A percentile compares a stretch with the other conserved stretches of the same genome.
These are phyloP conservation scores for Mycosphaerella sp. DNA, from an alignment of 2,329 filamentous ascomycete genomes.

Conservation along the genomic window DNA sequence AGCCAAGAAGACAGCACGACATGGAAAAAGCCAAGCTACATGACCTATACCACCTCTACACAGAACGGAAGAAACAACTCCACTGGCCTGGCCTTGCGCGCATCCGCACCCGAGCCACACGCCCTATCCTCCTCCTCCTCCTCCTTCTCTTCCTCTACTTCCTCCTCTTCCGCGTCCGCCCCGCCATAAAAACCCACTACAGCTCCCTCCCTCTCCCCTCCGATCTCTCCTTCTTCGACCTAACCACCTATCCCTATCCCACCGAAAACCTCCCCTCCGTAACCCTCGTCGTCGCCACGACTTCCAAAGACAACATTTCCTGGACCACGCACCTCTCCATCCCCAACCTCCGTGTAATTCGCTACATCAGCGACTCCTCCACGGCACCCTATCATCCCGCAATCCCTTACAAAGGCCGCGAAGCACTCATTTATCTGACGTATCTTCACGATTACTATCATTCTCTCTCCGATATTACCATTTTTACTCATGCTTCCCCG, in stretches of 20 bases:
- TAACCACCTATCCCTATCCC: neutral
- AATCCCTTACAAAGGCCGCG: slow-evolving; percentile 13
- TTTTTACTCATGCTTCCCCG: slow-evolving; percentile 19
- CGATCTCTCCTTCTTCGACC: neutral
- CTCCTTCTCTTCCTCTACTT: neutral
- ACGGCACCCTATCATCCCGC: slow-evolving; percentile 15
- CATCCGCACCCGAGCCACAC: neutral
- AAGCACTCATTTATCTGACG: slow-evolving; percentile 23
- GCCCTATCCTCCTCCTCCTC: neutral
- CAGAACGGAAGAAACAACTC: neutral
- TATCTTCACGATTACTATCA: slow-evolving; percentile 21
- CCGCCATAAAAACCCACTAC: slow-evolving; percentile 3
- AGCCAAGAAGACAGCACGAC: no score
- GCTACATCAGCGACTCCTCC: slow-evolving; percentile 20
- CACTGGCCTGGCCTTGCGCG: neutral
- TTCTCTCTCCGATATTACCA: slow-evolving; percentile 9
- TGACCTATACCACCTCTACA: no score
- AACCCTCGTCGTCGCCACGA: slow-evolving; percentile 18
- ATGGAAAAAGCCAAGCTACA: no score
- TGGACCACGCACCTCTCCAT: slow-evolving; percentile 17
- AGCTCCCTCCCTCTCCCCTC: neutral
- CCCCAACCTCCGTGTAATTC: slow-evolving; percentile 17
- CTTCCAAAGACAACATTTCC: slow-evolving; percentile 16
- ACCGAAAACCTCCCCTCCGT: slow-evolving; percentile 4
- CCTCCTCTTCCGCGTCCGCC: slow-evolving; percentile 6